These are phyloP conservation scores for Wickerhamiella lipophila DNA, from an alignment of 805 yeast species.

Conservation along the genomic window DNA sequence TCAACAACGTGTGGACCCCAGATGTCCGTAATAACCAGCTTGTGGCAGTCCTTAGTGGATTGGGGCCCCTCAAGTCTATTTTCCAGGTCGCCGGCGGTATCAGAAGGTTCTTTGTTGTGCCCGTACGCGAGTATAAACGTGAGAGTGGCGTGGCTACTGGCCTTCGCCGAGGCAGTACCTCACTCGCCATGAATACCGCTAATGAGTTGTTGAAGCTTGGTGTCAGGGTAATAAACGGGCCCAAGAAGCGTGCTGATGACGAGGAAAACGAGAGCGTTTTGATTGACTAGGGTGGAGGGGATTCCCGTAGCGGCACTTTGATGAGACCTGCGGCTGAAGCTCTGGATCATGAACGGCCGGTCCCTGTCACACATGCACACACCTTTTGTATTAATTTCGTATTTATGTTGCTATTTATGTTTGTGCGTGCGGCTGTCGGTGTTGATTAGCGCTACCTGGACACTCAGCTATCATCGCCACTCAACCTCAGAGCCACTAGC, in stretches of 20 bases:
- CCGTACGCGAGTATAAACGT: constrained; percentile 11
- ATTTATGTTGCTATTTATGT: background rate
- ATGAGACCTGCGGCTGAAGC: too few relatives aligned
- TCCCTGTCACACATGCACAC: too few relatives aligned
- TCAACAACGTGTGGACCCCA: constrained; percentile 75
- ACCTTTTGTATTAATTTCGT: background rate
- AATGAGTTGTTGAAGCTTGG: constrained; percentile 9
- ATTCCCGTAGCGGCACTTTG: too few relatives aligned
- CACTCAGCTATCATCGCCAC: too few relatives aligned
- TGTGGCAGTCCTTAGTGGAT: constrained; percentile 67
- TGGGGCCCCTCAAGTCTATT: constrained; percentile 68
- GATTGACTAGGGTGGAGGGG: constrained; percentile 6
- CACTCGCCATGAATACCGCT: constrained; percentile 10
- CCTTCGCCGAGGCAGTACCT: constrained; percentile 11
- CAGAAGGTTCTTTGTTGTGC: constrained; percentile 45
- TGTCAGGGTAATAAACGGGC: constrained; percentile 5
- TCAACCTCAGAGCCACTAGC: too few relatives aligned
- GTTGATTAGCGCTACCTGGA: too few relatives aligned
- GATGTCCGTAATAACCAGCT: constrained; percentile 74
- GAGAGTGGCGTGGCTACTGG: constrained; percentile 10
- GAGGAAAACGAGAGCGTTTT: constrained; percentile 2
- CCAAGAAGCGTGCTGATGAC: background rate
- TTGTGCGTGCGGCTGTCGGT: too few relatives aligned
- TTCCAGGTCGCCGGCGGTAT: constrained; percentile 70
- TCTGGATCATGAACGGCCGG: too few relatives aligned